These are phyloP conservation scores for Discostella stelligeroides DNA, from an alignment of 108 stramenopile genomes.

Conservation along the genomic window DNA sequence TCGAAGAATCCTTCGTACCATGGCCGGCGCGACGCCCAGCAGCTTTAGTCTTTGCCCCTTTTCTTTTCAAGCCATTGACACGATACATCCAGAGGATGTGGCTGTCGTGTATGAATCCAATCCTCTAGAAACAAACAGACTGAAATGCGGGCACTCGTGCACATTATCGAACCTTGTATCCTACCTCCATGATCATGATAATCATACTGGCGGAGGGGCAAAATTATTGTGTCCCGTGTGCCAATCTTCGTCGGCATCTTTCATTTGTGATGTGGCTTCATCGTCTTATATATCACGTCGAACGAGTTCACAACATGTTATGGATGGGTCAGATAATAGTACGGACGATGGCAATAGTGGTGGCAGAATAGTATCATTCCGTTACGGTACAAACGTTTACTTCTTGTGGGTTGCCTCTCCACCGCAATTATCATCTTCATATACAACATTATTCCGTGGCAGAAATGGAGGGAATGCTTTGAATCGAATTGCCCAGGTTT, in stretches of 20 bases:
- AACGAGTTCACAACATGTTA: neutral
- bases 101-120: slow-evolving; percentile 26
- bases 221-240: slow-evolving; percentile 36
- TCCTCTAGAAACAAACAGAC: neutral
- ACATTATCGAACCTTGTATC: slow-evolving; percentile 28
- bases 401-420: slow-evolving; percentile 23
- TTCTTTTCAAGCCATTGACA: slow-evolving; percentile 24
- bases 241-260: slow-evolving; percentile 4
- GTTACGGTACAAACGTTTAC: slow-evolving; percentile 33
- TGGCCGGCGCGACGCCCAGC: neutral
- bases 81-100: slow-evolving; percentile 20
- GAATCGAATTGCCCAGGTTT: slow-evolving; percentile 24
- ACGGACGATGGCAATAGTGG: neutral
- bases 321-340: slow-evolving; percentile 4
- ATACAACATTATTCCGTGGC: slow-evolving; percentile 1
- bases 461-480: slow-evolving; percentile 25
- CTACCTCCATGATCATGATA: slow-evolving; percentile 47
- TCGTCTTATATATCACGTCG: slow-evolving; percentile 3
- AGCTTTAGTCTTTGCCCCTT: slow-evolving; percentile 27
- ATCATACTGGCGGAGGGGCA: slow-evolving; percentile 1
- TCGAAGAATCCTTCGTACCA: no score
- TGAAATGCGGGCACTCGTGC: slow-evolving; percentile 40
- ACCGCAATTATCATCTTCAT: slow-evolving; percentile 6
- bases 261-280: slow-evolving; percentile 24
- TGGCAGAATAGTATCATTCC: slow-evolving; percentile 29